phyloP scores from a whole-genome alignment of 2,329 filamentous ascomycete genomes.

The Colletotrichum destructivum region DNA sequence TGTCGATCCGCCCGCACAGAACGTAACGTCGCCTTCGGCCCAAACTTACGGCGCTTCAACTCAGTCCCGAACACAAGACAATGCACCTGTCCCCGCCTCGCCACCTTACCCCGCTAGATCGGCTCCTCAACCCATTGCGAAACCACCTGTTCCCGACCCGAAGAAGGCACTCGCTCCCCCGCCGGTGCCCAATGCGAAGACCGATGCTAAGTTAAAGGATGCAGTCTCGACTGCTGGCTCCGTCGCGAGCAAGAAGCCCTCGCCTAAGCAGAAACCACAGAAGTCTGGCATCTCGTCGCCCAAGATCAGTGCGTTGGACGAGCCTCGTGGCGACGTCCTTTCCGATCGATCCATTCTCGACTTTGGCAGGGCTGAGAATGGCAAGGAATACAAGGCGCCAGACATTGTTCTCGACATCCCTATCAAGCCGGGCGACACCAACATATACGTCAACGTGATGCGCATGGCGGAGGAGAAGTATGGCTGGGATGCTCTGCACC shows the following conservation, averaged over 20 bases:
- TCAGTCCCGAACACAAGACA: slow-evolving; percentile 54
- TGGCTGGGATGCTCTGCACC: slow-evolving; percentile 94
- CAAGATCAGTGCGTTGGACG: slow-evolving; percentile 65
- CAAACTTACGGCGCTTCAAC: slow-evolving; percentile 44
- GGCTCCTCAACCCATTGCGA: slow-evolving; percentile 53
- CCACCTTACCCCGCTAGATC: slow-evolving; percentile 57
- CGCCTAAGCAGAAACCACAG: slow-evolving; percentile 63
- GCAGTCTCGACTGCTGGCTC: slow-evolving; percentile 29
- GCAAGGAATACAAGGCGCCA: slow-evolving; percentile 73
- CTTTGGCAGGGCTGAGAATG: slow-evolving; percentile 72
- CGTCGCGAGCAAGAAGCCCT: slow-evolving; percentile 58
- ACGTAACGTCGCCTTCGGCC: slow-evolving; percentile 55
- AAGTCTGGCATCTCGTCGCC: slow-evolving; percentile 62
- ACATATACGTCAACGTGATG: slow-evolving; percentile 96
- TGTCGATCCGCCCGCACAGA: slow-evolving; percentile 74
- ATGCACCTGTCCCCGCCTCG: slow-evolving; percentile 58
- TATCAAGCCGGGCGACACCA: slow-evolving; percentile 80
- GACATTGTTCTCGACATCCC: slow-evolving; percentile 90
- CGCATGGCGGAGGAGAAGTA: slow-evolving; percentile 94
- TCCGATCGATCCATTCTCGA: slow-evolving; percentile 70
- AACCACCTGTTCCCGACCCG: slow-evolving; percentile 51
- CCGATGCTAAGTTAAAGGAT: slow-evolving; percentile 39
- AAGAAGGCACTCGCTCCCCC: slow-evolving; percentile 57
- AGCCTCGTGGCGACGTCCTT: slow-evolving; percentile 49
- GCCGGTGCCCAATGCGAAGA: slow-evolving; percentile 47